Base-by-base conservation (phyloP, 768 basidiomycete genomes). In the Mycena pura region DNA sequence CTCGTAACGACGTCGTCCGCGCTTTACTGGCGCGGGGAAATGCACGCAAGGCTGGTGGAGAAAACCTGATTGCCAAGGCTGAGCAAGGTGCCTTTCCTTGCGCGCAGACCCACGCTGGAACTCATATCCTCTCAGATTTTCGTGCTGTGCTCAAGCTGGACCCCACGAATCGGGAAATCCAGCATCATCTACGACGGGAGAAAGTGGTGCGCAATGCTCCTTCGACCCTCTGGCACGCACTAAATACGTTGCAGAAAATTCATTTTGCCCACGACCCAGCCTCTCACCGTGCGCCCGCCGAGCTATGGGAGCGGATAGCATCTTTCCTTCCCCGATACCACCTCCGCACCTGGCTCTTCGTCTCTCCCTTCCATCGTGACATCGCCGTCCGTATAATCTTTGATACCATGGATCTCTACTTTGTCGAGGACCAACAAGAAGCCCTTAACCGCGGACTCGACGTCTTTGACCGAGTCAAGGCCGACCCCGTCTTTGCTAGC, bases 231-330 rank as follows among this genome's bases (percentile, higher is more conserved):
- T 29, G 38, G 25, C n/a, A 24, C 15, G 5, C 6, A 15, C 25
- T 28, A 39, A 40, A 13, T 32, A 15, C n/a, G 15, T 5, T 39
- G 40, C 55, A 87, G 83, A 54, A 50, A 46, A 85, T 86, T 47
- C 83, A 80, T 47, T 84, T 84, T 65, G 72, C 76, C 38, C 73
- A 78, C 64, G 82, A 83, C 57, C 86, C 88, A 3, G 85, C 87
- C 3, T 85, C 82, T 3, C 86, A 84, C 60, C 84, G 87, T 21
- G 81, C 82, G 17, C 88, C 89, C 0, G 76, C 79, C 7, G 89
- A 90, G 74, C 80, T 90, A 39, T 90, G 89, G 88, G 86, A 87
- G 64, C 78, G 82, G 14, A 86, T 90, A 40, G 88, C 88, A 6
- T 72, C 76, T 50, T 81, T 83, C 63, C 86, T 84, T 39, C 87